Conservation (phyloP, 2,329 filamentous ascomycete species). For the Trichoderma lentiforme region DNA sequence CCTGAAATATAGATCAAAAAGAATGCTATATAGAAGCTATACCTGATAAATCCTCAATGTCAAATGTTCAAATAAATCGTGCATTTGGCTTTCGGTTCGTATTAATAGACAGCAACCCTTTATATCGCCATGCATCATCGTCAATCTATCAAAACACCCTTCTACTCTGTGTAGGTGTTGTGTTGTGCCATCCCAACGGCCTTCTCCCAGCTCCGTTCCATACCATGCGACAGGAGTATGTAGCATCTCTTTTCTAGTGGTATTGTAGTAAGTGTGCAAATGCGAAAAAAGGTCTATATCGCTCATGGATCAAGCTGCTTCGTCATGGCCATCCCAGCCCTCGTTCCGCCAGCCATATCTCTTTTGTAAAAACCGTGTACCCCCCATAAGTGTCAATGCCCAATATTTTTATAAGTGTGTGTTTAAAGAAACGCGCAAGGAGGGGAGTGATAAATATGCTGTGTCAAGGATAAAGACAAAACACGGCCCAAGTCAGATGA, state of each 20-base stretch:
- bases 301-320: constrained; percentile 8
- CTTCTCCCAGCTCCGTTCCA: not conserved
- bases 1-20: not conserved
- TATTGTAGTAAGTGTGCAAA: not conserved
- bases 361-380: constrained; percentile 6
- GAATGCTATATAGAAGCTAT: not conserved
- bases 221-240: not conserved
- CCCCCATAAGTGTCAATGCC: not conserved
- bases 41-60: not conserved
- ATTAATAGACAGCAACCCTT: not conserved
- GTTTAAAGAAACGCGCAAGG: not conserved
- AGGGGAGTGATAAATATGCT: not conserved
- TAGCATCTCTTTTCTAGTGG: constrained; percentile 2
- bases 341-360: not conserved
- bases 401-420: not conserved
- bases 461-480: not conserved
- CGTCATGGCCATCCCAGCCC: not conserved
- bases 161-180: not conserved
- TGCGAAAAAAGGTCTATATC: constrained; percentile 9
- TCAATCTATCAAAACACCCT: constrained; percentile 6
- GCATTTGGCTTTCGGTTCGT: not conserved
- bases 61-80: not conserved
- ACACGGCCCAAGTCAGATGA: not conserved
- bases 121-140: constrained; percentile 1
- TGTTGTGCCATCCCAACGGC: not conserved